Conservation (phyloP, 306 rosid species). For the Vigna reflexopilosa region DNA sequence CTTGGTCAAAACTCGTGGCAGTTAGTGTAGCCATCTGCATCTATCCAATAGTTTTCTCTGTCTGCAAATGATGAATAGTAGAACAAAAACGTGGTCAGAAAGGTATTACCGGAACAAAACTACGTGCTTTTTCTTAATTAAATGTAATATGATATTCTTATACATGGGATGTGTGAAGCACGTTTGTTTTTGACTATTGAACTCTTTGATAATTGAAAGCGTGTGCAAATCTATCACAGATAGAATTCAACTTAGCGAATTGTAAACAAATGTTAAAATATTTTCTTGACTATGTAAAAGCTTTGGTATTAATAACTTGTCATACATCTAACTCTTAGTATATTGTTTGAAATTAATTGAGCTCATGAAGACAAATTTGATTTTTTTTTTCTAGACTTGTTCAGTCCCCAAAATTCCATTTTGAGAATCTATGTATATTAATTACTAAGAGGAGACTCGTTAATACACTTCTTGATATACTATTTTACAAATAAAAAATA, state of each 20-base stretch:
- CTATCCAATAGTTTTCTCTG: neutral
- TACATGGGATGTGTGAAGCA: conserved; percentile 19
- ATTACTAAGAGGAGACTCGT: too few relatives aligned
- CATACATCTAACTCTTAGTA: too few relatives aligned
- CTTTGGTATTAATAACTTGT: neutral
- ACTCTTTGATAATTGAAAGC: conserved; percentile 12
- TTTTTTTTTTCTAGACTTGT: too few relatives aligned
- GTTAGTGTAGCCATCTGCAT: neutral
- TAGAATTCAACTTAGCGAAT: conserved; percentile 4
- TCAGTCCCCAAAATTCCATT: too few relatives aligned
- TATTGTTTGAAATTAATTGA: too few relatives aligned
- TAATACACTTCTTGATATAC: too few relatives aligned
- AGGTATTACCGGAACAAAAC: neutral
- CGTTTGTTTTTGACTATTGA: conserved; percentile 34
- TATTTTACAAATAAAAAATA: too few relatives aligned
- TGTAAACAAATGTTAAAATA: neutral
- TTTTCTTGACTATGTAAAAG: neutral
- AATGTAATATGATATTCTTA: neutral
- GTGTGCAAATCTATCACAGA: conserved; percentile 16
- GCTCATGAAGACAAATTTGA: too few relatives aligned
- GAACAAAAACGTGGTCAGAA: conserved; percentile 25
- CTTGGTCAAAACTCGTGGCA: conserved; percentile 35
- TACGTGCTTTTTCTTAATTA: neutral
- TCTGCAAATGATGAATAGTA: conserved; percentile 4
- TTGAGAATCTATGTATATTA: too few relatives aligned